Conservation (phyloP, 371 early-diverging fungal genomes). For the Mucor irregularis region DNA sequence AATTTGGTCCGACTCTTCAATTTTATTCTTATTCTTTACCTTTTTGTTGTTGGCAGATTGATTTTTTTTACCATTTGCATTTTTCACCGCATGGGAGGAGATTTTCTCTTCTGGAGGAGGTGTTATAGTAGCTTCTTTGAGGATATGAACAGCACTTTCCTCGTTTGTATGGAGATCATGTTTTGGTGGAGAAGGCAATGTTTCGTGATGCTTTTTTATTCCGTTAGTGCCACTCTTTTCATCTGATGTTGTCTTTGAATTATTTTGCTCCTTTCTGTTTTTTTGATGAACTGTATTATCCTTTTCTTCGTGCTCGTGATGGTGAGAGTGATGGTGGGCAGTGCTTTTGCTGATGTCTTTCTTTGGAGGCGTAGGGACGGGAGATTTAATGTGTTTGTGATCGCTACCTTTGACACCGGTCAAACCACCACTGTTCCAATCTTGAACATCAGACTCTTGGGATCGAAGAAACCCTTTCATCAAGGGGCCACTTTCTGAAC, state of each 20-base stretch:
- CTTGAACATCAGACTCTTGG: background rate
- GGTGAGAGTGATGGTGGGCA: background rate
- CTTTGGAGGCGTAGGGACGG: background rate
- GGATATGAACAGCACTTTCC: too few relatives aligned
- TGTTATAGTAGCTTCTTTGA: constrained; percentile 6
- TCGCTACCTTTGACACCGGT: constrained; percentile 3
- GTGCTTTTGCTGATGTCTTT: background rate
- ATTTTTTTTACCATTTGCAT: background rate
- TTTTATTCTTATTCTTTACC: constrained; percentile 4
- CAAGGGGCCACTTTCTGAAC: background rate
- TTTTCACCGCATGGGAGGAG: too few relatives aligned
- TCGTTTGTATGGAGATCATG: background rate
- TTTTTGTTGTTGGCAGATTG: constrained; percentile 12
- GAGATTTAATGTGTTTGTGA: background rate
- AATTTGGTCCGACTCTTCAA: background rate
- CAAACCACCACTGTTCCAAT: constrained; percentile 3
- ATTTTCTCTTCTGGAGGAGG: constrained; percentile 20
- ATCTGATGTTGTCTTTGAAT: background rate
- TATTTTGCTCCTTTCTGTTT: too few relatives aligned
- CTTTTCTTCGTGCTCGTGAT: too few relatives aligned
- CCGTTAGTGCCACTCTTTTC: too few relatives aligned
- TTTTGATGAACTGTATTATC: too few relatives aligned
- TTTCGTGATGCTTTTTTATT: background rate
- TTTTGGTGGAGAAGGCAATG: background rate
- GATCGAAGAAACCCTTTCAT: constrained; percentile 10